Evolutionary conservation across 768 basidiomycete species (phyloP), one percentile per base, ranked within the genome.

Genomic region (Rubroboletus pulcherrimus): DNA sequence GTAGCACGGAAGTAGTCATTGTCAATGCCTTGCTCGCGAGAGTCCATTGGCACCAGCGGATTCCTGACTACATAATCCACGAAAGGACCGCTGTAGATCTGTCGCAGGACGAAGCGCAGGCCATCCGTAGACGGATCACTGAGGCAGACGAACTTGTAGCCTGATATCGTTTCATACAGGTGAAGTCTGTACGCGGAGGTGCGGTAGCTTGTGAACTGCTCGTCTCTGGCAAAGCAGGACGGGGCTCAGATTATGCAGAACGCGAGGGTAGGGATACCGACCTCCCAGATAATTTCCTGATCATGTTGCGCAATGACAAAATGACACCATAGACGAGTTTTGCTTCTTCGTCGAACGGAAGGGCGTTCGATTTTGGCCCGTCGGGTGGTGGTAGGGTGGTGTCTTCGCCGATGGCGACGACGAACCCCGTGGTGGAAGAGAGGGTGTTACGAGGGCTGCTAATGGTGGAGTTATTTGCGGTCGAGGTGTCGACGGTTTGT

Each of bases 311-410:
- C 63, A 99, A 68, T 7, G 92, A 94, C 41, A 98, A 77, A 14
- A 98, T 79, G 51, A 99, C 91, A 53, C 97, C 97, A 69, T 98
- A 99, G 0, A 99, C 95, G 57, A 99, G 81, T 69, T 99, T 99
- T 1, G 88, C 87, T 71, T 99, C 96, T 71, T 99, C 97, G 66
- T 99, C 97, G 63, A 99, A 98, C 7, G 96, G 78, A 19, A 99
- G 75, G 4, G 83, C 77, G 57, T 75, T 81, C 10, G 78, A 74
- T 30, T 68, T 60, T n/a, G 75, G 61, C 1, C 46, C 21, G 2
- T 65, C 65, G 0, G 51, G 21, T 9, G 49, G 43, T 26, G 66
- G 5, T 9, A 21, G 63, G 65, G 57, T 4, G 71, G 60, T 39
- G 62, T 85, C 82, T 71, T 77, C 72, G 54, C 71, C 73, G 41